Evolutionary conservation across 164 flowering plant species (phyloP).

Genomic region (Vitis labrusca): DNA sequence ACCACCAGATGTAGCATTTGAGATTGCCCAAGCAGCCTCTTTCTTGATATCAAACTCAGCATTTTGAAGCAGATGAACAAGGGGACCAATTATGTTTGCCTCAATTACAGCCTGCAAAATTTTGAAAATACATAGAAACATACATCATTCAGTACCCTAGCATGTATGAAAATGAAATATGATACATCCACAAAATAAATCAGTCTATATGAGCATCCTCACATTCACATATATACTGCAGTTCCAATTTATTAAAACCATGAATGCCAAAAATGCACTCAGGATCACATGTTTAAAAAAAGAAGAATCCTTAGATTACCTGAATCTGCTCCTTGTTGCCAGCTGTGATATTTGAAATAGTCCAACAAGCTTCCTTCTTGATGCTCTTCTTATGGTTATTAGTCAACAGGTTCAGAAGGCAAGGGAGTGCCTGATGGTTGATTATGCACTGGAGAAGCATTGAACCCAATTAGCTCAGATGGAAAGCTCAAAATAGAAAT

Average conservation of each 20-base stretch:
- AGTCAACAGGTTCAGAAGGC: slow-evolving; percentile 45
- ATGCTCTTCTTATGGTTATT: slow-evolving; percentile 53
- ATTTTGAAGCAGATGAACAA: slow-evolving; percentile 52
- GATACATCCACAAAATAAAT: not conserved
- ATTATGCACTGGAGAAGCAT: slow-evolving; percentile 37
- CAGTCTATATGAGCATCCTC: too few relatives aligned
- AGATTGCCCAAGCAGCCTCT: slow-evolving; percentile 73
- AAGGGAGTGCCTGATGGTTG: slow-evolving; percentile 43
- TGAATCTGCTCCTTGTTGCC: slow-evolving; percentile 62
- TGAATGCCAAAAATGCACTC: not conserved
- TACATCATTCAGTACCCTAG: not conserved
- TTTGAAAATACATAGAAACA: not conserved
- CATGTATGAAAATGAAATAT: not conserved
- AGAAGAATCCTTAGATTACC: slow-evolving; percentile 22
- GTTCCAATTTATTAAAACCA: not conserved
- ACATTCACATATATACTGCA: not conserved
- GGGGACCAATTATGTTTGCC: slow-evolving; percentile 49
- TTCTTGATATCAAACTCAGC: slow-evolving; percentile 70
- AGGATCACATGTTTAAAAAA: not conserved
- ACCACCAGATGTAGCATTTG: slow-evolving; percentile 70
- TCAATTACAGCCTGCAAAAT: slow-evolving; percentile 49
- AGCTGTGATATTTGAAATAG: slow-evolving; percentile 55
- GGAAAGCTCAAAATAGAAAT: too few relatives aligned
- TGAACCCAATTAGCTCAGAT: too few relatives aligned
- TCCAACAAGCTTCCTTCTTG: slow-evolving; percentile 60